A percentile compares a stretch with the other conserved stretches of the same genome.
These are phyloP conservation scores for Paxillus rubicundulus DNA, from an alignment of 768 basidiomycete species.

Conservation along the genomic window DNA sequence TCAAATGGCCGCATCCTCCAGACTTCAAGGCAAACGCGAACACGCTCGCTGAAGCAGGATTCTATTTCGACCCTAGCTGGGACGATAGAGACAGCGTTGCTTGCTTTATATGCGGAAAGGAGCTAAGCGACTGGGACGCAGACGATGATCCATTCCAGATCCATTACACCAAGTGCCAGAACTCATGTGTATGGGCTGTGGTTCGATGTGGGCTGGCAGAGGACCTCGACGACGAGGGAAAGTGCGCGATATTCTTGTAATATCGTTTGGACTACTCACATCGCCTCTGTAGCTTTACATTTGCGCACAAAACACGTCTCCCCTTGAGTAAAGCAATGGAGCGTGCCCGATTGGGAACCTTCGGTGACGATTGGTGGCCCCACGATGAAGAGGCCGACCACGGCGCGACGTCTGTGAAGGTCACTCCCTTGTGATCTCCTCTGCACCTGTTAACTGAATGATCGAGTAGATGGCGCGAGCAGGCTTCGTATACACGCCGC, in stretches of 20 bases:
- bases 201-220: constrained; percentile 66
- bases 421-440: constrained; percentile 18
- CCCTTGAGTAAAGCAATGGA: constrained; percentile 70
- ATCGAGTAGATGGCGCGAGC: constrained; percentile 70
- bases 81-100: constrained; percentile 72
- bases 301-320: constrained; percentile 56
- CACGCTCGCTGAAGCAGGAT: constrained; percentile 84
- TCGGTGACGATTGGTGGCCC: constrained; percentile 72
- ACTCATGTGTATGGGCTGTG: constrained; percentile 77
- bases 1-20: constrained; percentile 77
- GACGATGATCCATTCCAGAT: constrained; percentile 85
- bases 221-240: constrained; percentile 56
- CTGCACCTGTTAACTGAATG: background rate
- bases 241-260: constrained; percentile 38
- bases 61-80: constrained; percentile 72
- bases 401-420: constrained; percentile 71
- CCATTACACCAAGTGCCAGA: constrained; percentile 68
- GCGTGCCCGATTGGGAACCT: constrained; percentile 68
- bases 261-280: background rate
- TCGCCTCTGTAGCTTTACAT: constrained; percentile 48
- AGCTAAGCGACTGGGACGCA: constrained; percentile 81
- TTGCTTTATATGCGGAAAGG: constrained; percentile 83
- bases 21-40: constrained; percentile 67
- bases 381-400: constrained; percentile 64
- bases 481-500: constrained; percentile 81